phyloP scores from a whole-genome alignment of 129 eudicot species.

The Saussurea involucrata region DNA sequence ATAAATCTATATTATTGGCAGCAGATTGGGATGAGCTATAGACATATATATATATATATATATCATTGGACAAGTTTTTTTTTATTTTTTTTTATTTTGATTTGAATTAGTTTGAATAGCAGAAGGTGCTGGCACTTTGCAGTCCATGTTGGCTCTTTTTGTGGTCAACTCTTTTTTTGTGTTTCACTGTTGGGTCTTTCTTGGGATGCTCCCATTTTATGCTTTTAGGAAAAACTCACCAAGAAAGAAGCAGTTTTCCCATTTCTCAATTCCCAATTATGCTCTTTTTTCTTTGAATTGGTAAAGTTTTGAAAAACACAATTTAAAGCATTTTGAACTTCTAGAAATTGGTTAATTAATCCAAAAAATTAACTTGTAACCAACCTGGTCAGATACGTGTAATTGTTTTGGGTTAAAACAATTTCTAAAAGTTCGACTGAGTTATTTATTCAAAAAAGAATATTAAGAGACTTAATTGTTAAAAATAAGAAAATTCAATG shows the following conservation, averaged over 20 bases:
- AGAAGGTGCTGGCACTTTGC: background rate
- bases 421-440: no score
- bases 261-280: conserved; percentile 13
- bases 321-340: no score
- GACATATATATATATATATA: no score
- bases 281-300: background rate
- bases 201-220: conserved; percentile 8
- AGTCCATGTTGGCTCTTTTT: conserved; percentile 7
- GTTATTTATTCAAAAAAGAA: no score
- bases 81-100: background rate
- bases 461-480: no score
- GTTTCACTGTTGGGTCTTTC: conserved; percentile 2
- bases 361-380: no score
- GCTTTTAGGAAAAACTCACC: background rate
- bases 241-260: background rate
- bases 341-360: no score
- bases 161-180: conserved; percentile 14
- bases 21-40: conserved; percentile 36
- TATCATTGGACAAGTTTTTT: conserved; percentile 17
- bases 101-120: background rate
- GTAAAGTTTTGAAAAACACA: no score
- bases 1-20: conserved; percentile 25
- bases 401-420: no score
- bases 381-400: no score
- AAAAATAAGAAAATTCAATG: no score